Conservation (phyloP, 768 basidiomycete species). For the Mycena vitilis region DNA sequence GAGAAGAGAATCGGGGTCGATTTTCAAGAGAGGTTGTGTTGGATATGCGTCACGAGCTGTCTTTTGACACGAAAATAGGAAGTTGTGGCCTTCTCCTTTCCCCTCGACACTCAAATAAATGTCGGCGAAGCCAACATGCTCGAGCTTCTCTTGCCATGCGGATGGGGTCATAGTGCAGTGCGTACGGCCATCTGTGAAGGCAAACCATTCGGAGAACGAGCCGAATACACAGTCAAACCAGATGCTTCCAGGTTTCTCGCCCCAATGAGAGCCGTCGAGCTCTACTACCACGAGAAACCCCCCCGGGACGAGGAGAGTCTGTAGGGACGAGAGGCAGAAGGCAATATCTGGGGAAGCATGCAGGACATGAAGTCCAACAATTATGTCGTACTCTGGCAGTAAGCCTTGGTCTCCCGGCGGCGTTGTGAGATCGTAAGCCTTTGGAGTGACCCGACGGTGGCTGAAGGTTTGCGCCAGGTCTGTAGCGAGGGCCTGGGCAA, state of each 20-base stretch:
- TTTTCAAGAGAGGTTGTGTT: too few species aligned
- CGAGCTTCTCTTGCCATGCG: neutral
- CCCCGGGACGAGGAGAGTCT: constrained; percentile 9
- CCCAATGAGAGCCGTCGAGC: constrained; percentile 13
- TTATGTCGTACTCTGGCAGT: neutral
- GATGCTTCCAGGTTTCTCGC: neutral
- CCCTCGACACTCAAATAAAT: too few species aligned
- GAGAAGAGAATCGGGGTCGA: neutral
- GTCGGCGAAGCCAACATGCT: neutral
- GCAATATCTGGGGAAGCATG: neutral
- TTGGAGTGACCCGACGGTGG: neutral
- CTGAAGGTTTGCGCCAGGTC: neutral
- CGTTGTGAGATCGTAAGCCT: constrained; percentile 13
- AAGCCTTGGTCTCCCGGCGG: constrained; percentile 1
- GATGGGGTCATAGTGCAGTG: constrained; percentile 19
- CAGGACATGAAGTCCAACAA: constrained; percentile 8
- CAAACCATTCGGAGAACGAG: constrained; percentile 23
- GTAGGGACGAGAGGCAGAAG: constrained; percentile 1
- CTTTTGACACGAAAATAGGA: neutral
- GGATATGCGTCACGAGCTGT: too few species aligned
- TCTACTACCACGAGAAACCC: constrained; percentile 16
- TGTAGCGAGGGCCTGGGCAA: neutral
- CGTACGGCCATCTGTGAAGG: neutral
- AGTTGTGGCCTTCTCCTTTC: neutral
- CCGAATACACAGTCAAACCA: constrained; percentile 25